These are phyloP conservation scores for Curvularia hawaiiensis DNA, from an alignment of 2,329 filamentous ascomycete genomes.

Conservation along the genomic window DNA sequence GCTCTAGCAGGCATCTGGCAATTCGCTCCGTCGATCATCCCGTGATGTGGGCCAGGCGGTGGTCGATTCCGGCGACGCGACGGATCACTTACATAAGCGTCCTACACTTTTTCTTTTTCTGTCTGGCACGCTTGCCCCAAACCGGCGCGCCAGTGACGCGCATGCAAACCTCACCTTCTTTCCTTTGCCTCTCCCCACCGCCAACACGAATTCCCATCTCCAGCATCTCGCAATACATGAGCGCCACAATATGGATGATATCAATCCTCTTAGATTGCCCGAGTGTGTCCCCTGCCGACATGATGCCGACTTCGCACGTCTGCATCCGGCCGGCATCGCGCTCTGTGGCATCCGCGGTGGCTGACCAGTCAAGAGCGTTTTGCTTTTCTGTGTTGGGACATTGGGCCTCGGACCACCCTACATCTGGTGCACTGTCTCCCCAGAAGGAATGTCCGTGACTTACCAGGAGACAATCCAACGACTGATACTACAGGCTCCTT, in stretches of 20 bases:
- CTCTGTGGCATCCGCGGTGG: background rate
- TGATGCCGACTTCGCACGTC: slow-evolving; percentile 2
- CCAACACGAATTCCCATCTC: slow-evolving; percentile 12
- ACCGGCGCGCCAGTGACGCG: slow-evolving; percentile 3
- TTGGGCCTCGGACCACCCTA: background rate
- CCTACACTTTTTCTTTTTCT: background rate
- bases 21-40: background rate
- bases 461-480: background rate
- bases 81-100: slow-evolving; percentile 6
- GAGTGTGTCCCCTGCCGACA: background rate
- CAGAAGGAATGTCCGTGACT: slow-evolving; percentile 7
- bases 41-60: background rate
- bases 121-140: background rate
- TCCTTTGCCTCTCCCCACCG: background rate
- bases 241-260: slow-evolving; percentile 24
- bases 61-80: background rate
- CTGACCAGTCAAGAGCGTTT: background rate
- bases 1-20: background rate
- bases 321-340: slow-evolving; percentile 4
- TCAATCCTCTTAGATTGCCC: slow-evolving; percentile 7
- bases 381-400: slow-evolving; percentile 11
- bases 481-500: background rate
- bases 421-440: background rate
- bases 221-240: slow-evolving; percentile 1
- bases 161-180: slow-evolving; percentile 5